Evolutionary conservation across 1,284 basidiomycete species (phyloP), one percentile per base, ranked within the genome.

Genomic region (Ceratorhiza oryzae-sativae): DNA sequence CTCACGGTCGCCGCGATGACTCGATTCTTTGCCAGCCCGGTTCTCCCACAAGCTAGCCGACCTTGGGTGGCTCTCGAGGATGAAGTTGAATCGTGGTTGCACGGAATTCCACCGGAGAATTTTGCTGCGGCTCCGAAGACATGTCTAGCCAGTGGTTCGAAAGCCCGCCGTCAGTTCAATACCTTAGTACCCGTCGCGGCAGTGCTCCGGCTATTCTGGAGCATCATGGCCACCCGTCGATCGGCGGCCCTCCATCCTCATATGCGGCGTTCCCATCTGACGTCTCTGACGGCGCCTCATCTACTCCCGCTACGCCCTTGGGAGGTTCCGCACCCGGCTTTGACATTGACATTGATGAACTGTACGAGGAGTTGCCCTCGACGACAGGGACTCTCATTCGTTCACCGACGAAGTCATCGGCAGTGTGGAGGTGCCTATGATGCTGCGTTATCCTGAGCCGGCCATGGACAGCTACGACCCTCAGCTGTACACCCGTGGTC

Each of bases 271-370:
- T 71, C 46, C 68, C 68, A 23, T 71, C 68, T 32, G 68, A 71
- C 46, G 68, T 71, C 36, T 71, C 68, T 42, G 68, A 71, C 56
- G 68, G 68, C 42, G 58, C 58, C 42, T 71, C 68, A 36, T 71
- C 68, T 18, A 60, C 48, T 20, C 68, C 68, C 12, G 23, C 42
- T 5, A 71, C 68, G 27, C 68, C 68, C 15, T 32, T 58, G 12
- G 68, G 34, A 27, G 45, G 34, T 27, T 41, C 32, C 20, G 58
- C 20, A 10, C 45, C 56, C 23, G 45, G 42, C 5, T 25, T 60
- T 15, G 58, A 53, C 46, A 53, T 71, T 60, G 58, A 71, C 34
- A 10, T 71, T 25, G 68, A 71, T 12, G 56, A 60, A 18, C 18
- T 71, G 58, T 61, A 61, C 45, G 42, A 71, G 58, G 68, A 71